phyloP scores from a whole-genome alignment of 257 asterid species.

The Plantago ovata region DNA sequence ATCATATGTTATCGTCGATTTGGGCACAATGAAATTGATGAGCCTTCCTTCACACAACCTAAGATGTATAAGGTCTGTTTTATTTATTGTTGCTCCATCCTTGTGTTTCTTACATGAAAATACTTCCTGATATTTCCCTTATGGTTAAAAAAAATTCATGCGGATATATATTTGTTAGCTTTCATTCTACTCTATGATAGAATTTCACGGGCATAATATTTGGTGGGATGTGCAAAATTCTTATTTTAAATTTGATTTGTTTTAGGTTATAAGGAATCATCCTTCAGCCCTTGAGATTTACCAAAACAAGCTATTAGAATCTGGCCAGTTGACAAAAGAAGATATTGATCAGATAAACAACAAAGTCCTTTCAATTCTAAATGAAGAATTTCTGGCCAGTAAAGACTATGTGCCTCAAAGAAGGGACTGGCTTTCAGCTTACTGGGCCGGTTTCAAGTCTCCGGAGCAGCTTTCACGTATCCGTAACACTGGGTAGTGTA shows the following conservation, averaged over 20 bases:
- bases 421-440: slow-evolving; percentile 99
- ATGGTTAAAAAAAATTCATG: neutral
- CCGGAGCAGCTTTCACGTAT: slow-evolving; percentile 91
- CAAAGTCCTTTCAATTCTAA: slow-evolving; percentile 76
- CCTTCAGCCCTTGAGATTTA: slow-evolving; percentile 84
- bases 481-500: slow-evolving; percentile 76
- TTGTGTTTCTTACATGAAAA: neutral
- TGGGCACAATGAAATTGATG: slow-evolving; percentile 97
- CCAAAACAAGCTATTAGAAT: slow-evolving; percentile 73
- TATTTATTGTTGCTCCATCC: neutral
- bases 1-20: slow-evolving; percentile 89
- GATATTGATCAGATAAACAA: slow-evolving; percentile 62
- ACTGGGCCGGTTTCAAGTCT: slow-evolving; percentile 91
- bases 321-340: slow-evolving; percentile 65
- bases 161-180: neutral
- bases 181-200: slow-evolving; percentile 12
- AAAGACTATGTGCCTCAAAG: slow-evolving; percentile 80
- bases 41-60: slow-evolving; percentile 95
- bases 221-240: slow-evolving; percentile 5
- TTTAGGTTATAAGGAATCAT: slow-evolving; percentile 77
- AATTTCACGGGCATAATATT: slow-evolving; percentile 14
- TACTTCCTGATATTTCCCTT: neutral
- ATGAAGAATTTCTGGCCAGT: slow-evolving; percentile 93
- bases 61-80: slow-evolving; percentile 76
- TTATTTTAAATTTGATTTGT: slow-evolving; percentile 26